phyloP scores from a whole-genome alignment of 2,329 filamentous ascomycete genomes.

The Blastomyces silverae region DNA sequence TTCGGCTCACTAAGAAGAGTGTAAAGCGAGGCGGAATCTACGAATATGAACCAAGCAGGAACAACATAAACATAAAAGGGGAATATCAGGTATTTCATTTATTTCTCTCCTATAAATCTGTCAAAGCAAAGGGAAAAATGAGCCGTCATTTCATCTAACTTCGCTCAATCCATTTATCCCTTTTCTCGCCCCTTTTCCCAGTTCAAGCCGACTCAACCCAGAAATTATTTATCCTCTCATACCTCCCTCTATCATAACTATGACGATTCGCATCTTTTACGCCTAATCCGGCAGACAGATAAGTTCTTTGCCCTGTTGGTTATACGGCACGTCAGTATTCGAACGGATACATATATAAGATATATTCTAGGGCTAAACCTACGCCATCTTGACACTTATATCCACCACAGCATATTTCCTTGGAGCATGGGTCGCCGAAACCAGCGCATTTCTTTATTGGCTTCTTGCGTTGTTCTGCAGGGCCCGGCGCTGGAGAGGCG shows the following conservation, averaged over 20 bases:
- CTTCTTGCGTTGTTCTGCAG: not conserved
- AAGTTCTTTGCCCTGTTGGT: not conserved
- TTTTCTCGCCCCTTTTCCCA: not conserved
- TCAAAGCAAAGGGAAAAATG: not conserved
- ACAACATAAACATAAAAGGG: not conserved
- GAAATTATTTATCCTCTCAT: not conserved
- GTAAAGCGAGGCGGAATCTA: not conserved
- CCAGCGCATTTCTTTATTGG: not conserved
- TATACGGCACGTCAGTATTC: not conserved
- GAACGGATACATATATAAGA: not conserved
- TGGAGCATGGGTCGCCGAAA: not conserved
- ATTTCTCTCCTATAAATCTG: not conserved
- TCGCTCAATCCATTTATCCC: not conserved
- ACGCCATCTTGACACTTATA: not conserved
- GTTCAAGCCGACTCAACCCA: not conserved
- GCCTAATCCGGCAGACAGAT: not conserved
- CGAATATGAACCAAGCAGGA: not conserved
- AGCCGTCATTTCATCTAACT: not conserved
- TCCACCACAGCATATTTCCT: not conserved
- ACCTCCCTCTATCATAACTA: not conserved
- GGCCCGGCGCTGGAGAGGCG: not conserved
- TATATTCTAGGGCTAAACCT: not conserved
- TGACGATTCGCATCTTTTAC: not conserved
- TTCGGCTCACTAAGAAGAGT: not conserved
- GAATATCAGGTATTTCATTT: not conserved